Conservation (phyloP, 345 rosid species). For the Citrus medica region DNA sequence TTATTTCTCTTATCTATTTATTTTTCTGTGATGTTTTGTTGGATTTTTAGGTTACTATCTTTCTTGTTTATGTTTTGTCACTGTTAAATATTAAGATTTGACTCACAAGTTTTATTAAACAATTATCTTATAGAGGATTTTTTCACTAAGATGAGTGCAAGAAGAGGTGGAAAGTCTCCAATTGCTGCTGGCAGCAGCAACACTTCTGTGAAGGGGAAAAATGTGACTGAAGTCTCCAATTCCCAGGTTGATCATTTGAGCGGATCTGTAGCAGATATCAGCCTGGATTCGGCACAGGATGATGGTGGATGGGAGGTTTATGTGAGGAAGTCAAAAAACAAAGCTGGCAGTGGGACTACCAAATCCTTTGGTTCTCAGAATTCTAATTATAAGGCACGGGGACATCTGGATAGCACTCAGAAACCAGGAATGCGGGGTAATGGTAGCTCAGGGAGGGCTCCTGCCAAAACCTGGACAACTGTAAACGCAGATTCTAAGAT, state of each 20-base stretch:
- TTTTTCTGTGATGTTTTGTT: background rate
- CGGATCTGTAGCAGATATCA: constrained; percentile 42
- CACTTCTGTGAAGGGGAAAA: constrained; percentile 42
- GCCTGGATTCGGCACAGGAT: constrained; percentile 40
- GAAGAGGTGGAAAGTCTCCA: constrained; percentile 35
- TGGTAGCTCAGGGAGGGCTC: constrained; percentile 42
- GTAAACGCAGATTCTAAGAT: constrained; percentile 38
- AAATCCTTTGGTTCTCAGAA: constrained; percentile 42
- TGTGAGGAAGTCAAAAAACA: constrained; percentile 53
- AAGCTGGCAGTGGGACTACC: constrained; percentile 42
- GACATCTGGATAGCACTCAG: constrained; percentile 26
- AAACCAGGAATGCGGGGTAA: constrained; percentile 33
- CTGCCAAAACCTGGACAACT: constrained; percentile 40
- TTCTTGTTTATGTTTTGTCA: background rate
- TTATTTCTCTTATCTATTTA: background rate
- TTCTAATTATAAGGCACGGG: constrained; percentile 33
- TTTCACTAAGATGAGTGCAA: constrained; percentile 46
- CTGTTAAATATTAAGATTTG: background rate
- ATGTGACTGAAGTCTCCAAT: constrained; percentile 22
- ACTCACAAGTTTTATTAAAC: background rate
- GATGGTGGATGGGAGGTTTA: constrained; percentile 74
- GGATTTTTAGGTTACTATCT: background rate
- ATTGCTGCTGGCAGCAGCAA: constrained; percentile 20
- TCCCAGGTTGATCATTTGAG: constrained; percentile 39
- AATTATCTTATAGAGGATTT: background rate